Percentiles rank a stretch among this genome's conserved stretches.
Evolutionary conservation across 441 rosid genomes (phyloP).

Genomic region (Eutrema salsugineum): DNA sequence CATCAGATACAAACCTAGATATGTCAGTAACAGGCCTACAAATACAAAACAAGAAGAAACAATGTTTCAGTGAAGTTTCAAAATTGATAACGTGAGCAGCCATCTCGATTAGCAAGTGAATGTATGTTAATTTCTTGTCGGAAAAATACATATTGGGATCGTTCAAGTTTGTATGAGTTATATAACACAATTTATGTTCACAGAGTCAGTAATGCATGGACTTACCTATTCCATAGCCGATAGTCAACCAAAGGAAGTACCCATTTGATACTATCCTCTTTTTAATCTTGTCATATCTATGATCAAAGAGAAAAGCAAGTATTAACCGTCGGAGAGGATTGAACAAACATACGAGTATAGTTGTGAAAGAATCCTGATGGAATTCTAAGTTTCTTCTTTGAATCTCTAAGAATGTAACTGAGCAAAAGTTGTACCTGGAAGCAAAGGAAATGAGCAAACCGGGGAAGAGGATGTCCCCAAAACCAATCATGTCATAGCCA

Average conservation of each 20-base stretch:
- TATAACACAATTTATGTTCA: background rate
- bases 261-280: conserved; percentile 46
- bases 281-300: conserved; percentile 63
- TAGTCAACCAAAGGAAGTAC: conserved; percentile 65
- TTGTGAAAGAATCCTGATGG: background rate
- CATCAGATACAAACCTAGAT: conserved; percentile 86
- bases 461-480: conserved; percentile 99
- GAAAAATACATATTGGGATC: background rate
- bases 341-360: background rate
- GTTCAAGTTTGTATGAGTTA: background rate
- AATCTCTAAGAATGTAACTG: background rate
- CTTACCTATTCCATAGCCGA: conserved; percentile 76
- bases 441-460: conserved; percentile 89
- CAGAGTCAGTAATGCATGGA: background rate
- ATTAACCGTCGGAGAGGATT: background rate
- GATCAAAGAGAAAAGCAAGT: background rate
- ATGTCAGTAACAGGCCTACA: conserved; percentile 82
- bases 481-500: conserved; percentile 98
- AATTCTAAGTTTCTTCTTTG: background rate
- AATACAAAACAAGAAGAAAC: conserved; percentile 1
- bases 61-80: background rate
- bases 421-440: conserved; percentile 59
- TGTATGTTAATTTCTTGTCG: background rate
- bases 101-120: background rate
- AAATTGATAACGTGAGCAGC: background rate